Evolutionary conservation across 768 basidiomycete species (phyloP), one percentile per base, ranked within the genome.

Genomic region (Chiua virens): DNA sequence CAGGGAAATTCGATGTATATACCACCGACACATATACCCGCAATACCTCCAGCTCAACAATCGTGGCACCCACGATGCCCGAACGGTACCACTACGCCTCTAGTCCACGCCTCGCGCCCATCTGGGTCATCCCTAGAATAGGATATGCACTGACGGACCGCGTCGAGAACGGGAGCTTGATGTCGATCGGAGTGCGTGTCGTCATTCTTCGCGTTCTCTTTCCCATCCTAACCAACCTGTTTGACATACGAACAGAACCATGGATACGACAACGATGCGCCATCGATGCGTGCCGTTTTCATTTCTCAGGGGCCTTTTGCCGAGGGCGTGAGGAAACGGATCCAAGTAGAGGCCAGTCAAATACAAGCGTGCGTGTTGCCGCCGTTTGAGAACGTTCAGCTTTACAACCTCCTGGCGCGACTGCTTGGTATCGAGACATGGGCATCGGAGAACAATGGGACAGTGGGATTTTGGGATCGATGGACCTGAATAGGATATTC

Each of bases 231-330:
- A 30, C 50, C 58, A 35, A 45, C 39, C 42, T 32, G 50, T 18
- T 10, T 20, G 7, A 44, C 36, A 34, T 34, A 17, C 34, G 37
- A 45, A 32, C 56, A 90, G 87, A 92, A 83, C 56, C 93, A 95
- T 62, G 92, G 94, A 5, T 96, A 92, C 62, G 92, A 94, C 64
- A 91, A 92, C 55, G 68, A 78, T 18, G 83, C 83, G 45, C 59
- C 73, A 13, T 75, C 83, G 6, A 95, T 95, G 93, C 83, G 83
- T 47, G 90, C 92, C 2, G 83, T 92, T 68, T 95, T 96, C 70
- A 82, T 94, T 52, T 90, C 91, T 14, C 87, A 89, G 63, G 91
- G 92, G 0, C 92, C 92, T 0, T 93, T 93, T 68, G 81, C 87
- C 9, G 65, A 55, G 18, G 34, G 38, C 9, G 44, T 50, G 44